Evolutionary conservation across 768 basidiomycete species (phyloP).

Genomic region (Amanita fuliginea): DNA sequence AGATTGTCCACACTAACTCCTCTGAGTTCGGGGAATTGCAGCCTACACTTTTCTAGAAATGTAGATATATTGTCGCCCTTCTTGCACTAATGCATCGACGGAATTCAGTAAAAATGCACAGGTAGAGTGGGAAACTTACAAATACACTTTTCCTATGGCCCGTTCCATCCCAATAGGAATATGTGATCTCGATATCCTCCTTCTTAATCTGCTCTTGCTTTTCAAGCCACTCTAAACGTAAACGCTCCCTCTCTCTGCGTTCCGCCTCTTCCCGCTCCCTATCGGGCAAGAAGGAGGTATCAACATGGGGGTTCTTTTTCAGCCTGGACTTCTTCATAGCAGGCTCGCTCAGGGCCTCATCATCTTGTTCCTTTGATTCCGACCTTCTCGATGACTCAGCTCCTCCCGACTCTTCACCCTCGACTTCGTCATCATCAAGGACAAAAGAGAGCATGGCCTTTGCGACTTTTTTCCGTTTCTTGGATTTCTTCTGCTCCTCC

Average conservation of each 20-base stretch:
- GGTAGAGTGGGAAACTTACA: slow-evolving; percentile 36
- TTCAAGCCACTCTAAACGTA: slow-evolving; percentile 86
- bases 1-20: slow-evolving; percentile 89
- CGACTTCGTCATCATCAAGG: slow-evolving; percentile 65
- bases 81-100: slow-evolving; percentile 61
- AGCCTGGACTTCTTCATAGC: slow-evolving; percentile 66
- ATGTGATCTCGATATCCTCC: slow-evolving; percentile 82
- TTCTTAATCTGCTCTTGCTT: slow-evolving; percentile 50
- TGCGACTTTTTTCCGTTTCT: slow-evolving; percentile 86
- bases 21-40: slow-evolving; percentile 87
- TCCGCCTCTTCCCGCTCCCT: slow-evolving; percentile 95
- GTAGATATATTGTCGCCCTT: slow-evolving; percentile 84
- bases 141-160: slow-evolving; percentile 89
- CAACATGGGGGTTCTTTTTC: slow-evolving; percentile 92
- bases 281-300: slow-evolving; percentile 97
- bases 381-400: slow-evolving; percentile 18
- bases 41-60: slow-evolving; percentile 89
- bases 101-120: not conserved
- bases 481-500: slow-evolving; percentile 74
- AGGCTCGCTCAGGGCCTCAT: slow-evolving; percentile 21
- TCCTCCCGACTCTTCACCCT: slow-evolving; percentile 25
- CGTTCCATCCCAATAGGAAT: slow-evolving; percentile 98
- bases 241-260: slow-evolving; percentile 75
- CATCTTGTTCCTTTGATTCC: slow-evolving; percentile 27
- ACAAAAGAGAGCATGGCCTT: slow-evolving; percentile 90